Percentiles rank a stretch among this genome's conserved stretches.
These are phyloP conservation scores for Boletus reticulatus DNA, from an alignment of 768 basidiomycete genomes.

Conservation along the genomic window DNA sequence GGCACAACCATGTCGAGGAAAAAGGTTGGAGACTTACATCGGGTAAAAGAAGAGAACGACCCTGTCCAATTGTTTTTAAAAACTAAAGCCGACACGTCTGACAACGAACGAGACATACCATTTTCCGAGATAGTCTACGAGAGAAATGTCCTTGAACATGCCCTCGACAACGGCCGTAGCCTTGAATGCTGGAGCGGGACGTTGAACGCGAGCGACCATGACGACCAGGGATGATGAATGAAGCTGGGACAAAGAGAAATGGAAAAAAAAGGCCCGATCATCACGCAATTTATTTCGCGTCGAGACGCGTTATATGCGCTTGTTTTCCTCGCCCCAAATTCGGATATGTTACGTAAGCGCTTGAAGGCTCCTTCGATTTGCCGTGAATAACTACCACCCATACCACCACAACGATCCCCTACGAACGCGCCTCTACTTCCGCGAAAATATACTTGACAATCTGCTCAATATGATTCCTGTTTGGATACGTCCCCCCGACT, in stretches of 20 bases:
- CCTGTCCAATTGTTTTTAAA: conserved; percentile 42
- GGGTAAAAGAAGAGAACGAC: conserved; percentile 95
- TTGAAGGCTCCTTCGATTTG: too few relatives aligned
- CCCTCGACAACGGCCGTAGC: conserved; percentile 75
- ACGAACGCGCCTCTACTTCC: too few relatives aligned
- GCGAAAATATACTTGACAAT: too few relatives aligned
- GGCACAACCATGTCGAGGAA: too few relatives aligned
- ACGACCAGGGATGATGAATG: neutral
- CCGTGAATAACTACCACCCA: too few relatives aligned
- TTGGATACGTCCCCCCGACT: too few relatives aligned
- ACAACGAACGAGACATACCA: conserved; percentile 47
- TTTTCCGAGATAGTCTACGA: conserved; percentile 73
- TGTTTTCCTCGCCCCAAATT: conserved; percentile 16
- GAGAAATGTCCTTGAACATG: conserved; percentile 73
- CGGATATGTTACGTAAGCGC: too few relatives aligned
- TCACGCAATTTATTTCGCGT: conserved; percentile 16
- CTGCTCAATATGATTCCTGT: too few relatives aligned
- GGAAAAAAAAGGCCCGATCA: neutral
- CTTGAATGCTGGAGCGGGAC: conserved; percentile 80
- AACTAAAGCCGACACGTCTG: neutral
- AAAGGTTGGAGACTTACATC: conserved; percentile 50
- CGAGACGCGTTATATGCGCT: conserved; percentile 29
- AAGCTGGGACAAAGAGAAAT: neutral
- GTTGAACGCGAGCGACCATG: conserved; percentile 65
- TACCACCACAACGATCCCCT: too few relatives aligned